Evolutionary conservation across 1,139 yeast genomes (phyloP), one percentile per base, ranked within the genome.

Genomic region (Geotrichum candidum): DNA sequence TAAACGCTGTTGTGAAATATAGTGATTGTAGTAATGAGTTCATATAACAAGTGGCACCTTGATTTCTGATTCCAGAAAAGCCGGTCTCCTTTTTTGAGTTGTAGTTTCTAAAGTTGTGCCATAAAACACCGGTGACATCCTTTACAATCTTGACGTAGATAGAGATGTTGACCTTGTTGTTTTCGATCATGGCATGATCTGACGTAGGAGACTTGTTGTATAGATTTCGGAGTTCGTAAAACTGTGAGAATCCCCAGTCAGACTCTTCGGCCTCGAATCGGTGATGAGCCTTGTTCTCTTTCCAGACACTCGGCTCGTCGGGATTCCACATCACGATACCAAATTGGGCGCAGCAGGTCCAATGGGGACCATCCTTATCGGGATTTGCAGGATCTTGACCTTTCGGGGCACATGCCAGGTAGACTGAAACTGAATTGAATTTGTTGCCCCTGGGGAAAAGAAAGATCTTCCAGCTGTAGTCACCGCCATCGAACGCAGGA

Each of bases 21-120:
- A 95, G 88, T 27, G 97, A 89, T 73, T 94, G 99, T 62, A 94
- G 76, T 63, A 94, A 79, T 0, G 98, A 92, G 73, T 94, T 94
- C 71, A 94, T 82, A 73, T 94, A 94, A 73, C 99, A 94, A 0
- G 99, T 94, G 3, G 99, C 99, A 64, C 99, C 99, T 76, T 94
- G 99, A 72, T 94, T 94, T 68, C 85, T 88, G 67, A 94, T 83
- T 0, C 99, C 99, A 9, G 92, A 96, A 72, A 81, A 91, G 0
- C 98, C 97, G 0, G 99, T 90, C 58, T 80, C 84, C 69, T 84
- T 82, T 72, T 91, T 91, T 1, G 98, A 91, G 75, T 94, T 92
- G 75, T 94, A 94, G 69, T 89, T 88, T 53, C 80, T 67, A 69
- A 91, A 89, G 70, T 87, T 88, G 72, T 90, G 96, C 96, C 98